Percentiles rank a stretch among this genome's conserved stretches.
phyloP scores from a whole-genome alignment of 148 eudicot species.

The Rhododendron ovatum region DNA sequence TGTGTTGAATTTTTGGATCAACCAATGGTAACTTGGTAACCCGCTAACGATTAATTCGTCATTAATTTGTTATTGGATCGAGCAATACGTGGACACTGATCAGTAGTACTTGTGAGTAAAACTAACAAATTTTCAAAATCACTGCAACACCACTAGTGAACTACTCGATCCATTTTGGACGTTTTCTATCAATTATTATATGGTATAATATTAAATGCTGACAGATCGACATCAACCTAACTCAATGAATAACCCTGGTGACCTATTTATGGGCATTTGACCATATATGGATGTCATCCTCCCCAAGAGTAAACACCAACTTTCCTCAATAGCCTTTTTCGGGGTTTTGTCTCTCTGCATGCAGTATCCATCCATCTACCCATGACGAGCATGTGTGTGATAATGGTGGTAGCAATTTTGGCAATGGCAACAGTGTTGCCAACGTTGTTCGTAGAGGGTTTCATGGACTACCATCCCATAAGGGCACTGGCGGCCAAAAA shows the following conservation, averaged over 20 bases:
- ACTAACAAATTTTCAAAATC: too few species aligned
- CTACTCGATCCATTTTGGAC: too few species aligned
- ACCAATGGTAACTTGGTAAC: too few species aligned
- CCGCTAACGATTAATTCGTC: too few species aligned
- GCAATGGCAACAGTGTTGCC: background rate
- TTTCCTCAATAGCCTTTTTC: background rate
- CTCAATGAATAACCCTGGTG: background rate
- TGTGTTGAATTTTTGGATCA: too few species aligned
- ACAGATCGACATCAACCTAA: background rate
- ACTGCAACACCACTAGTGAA: background rate
- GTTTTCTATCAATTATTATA: background rate
- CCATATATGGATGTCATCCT: background rate
- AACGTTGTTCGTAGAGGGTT: conserved; percentile 1
- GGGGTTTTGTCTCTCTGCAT: background rate
- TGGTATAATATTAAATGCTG: background rate
- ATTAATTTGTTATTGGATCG: too few species aligned
- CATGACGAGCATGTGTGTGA: background rate
- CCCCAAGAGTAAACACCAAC: background rate
- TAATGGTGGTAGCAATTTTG: background rate
- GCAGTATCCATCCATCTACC: background rate
- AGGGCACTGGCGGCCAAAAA: conserved; percentile 23
- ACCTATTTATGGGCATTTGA: background rate
- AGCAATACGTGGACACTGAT: too few species aligned
- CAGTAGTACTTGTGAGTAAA: too few species aligned
- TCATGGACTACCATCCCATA: conserved; percentile 9